Base-by-base conservation (phyloP, 108 stramenopile genomes). In the Nitzschia palea region DNA sequence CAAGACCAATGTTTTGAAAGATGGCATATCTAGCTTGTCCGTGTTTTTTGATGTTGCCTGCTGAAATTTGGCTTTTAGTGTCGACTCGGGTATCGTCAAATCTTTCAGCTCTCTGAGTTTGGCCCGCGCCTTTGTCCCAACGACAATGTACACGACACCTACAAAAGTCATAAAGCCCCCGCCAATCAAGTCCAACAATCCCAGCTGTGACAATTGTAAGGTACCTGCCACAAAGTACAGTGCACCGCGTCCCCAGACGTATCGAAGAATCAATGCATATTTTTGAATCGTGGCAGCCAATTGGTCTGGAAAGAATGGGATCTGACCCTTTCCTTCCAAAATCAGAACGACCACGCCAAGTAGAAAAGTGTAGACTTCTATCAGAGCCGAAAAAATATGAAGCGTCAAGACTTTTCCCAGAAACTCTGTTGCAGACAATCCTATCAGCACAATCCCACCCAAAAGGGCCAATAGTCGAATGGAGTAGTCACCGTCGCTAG, bases 221-320 rank as follows among this genome's bases (percentile, higher is more conserved):
- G 85, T 62, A 15, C 85, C 85, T 10, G 68, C 65, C 27, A 86
- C 44, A 62, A 86, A 82, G 65, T 82, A 86, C 4, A 86, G 48
- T 12, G 33, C 36, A 0, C 85, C 85, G 33, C 85, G 67, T 36
- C 85, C 85, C 68, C 81, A 77, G 18, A 86, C 62, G 57, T 70
- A 82, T 26, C 62, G 70, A 14, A 86, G 66, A 56, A 86, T 79
- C 28, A 82, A 51, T 25, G 85, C 85, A 71, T 83, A 78, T 54
- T 79, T 76, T 45, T 53, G 52, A 60, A 65, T 18, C 30, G 40
- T 22, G 43, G 26, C 59, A 35, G 55, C 67, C 63, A 74, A 35
- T 12, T 22, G n/a, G 29, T 35, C 64, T 30, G 76, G 57, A 44
- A 68, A 44, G 26, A 72, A 30, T 2, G 69, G 20, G 34, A 43